phyloP scores from a whole-genome alignment of 352 stramenopile genomes.

The Globisporangium orthogonon region DNA sequence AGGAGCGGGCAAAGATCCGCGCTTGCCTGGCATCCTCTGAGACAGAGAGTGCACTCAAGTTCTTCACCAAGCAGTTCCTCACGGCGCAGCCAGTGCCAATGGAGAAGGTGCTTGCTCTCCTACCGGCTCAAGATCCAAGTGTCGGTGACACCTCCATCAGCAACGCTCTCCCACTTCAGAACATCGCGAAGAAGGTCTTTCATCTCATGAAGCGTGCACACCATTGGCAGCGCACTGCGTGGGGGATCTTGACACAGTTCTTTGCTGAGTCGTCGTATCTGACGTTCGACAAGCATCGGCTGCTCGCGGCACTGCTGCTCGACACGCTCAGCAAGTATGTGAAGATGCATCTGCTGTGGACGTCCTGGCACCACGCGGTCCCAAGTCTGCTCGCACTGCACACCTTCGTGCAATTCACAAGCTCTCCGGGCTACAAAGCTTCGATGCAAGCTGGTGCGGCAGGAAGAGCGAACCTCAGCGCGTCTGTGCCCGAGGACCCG shows the following conservation, averaged over 20 bases:
- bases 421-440: background rate
- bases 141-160: conserved; percentile 7
- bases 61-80: conserved; percentile 44
- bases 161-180: conserved; percentile 16
- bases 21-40: conserved; percentile 5
- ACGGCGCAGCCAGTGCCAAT: conserved; percentile 9
- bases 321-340: conserved; percentile 45
- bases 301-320: conserved; percentile 48
- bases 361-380: conserved; percentile 29
- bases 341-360: conserved; percentile 57
- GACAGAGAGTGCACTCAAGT: conserved; percentile 13
- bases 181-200: conserved; percentile 22
- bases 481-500: background rate
- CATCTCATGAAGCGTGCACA: conserved; percentile 62
- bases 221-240: conserved; percentile 52
- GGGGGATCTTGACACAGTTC: conserved; percentile 40
- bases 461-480: background rate
- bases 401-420: conserved; percentile 20
- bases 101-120: conserved; percentile 21
- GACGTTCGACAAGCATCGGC: conserved; percentile 45
- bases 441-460: background rate
- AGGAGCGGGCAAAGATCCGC: background rate
- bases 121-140: conserved; percentile 18
- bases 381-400: conserved; percentile 41
- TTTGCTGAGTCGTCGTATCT: conserved; percentile 22